phyloP scores from a whole-genome alignment of 2,329 filamentous ascomycete species.

The Penicillium sp. region DNA sequence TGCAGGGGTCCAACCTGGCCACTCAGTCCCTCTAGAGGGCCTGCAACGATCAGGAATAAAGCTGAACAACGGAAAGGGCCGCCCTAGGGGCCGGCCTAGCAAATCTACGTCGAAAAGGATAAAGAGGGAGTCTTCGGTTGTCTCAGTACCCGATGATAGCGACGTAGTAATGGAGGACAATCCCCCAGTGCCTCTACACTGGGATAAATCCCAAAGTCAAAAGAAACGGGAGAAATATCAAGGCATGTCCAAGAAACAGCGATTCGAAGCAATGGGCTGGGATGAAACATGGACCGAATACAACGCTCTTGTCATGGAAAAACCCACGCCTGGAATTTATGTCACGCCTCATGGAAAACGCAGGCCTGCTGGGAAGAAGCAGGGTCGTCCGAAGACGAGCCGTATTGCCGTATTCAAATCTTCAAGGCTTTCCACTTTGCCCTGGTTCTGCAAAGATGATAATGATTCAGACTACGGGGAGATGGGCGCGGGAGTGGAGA shows the following conservation, averaged over 20 bases:
- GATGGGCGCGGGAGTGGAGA: background rate
- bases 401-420: conserved; percentile 44
- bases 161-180: background rate
- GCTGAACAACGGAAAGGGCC: conserved; percentile 6
- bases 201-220: background rate
- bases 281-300: conserved; percentile 46
- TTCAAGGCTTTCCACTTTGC: conserved; percentile 30
- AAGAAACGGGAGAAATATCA: background rate
- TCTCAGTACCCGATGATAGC: background rate
- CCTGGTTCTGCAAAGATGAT: conserved; percentile 35
- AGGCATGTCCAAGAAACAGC: conserved; percentile 29
- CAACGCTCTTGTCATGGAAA: conserved; percentile 38
- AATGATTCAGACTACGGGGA: conserved; percentile 9
- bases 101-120: background rate
- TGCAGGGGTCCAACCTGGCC: background rate
- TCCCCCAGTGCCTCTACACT: background rate
- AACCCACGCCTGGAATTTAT: conserved; percentile 41
- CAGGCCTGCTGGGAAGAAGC: conserved; percentile 37
- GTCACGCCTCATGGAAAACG: conserved; percentile 41
- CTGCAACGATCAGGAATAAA: conserved; percentile 2
- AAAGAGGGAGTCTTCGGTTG: background rate
- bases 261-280: conserved; percentile 39
- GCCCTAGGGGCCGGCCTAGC: background rate
- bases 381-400: conserved; percentile 41
- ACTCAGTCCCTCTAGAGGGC: background rate